Evolutionary conservation across 345 rosid genomes (phyloP).

Genomic region (Boechera stricta): DNA sequence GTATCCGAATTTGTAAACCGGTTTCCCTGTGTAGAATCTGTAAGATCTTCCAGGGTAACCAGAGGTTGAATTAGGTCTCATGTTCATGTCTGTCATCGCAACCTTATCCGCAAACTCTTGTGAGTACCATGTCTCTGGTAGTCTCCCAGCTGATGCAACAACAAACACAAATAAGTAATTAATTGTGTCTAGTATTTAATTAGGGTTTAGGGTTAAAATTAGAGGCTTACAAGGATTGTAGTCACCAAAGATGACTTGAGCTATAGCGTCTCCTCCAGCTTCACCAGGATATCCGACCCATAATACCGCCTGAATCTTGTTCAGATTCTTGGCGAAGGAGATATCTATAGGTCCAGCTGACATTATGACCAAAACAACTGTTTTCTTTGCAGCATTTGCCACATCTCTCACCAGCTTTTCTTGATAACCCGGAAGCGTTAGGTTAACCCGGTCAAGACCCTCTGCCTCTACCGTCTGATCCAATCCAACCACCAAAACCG

Average conservation of each 20-base stretch:
- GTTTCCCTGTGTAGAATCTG: conserved; percentile 61
- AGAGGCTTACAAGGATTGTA: conserved; percentile 61
- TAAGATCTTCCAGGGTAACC: conserved; percentile 67
- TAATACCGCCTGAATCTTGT: conserved; percentile 48
- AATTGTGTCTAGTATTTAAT: neutral
- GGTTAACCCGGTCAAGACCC: conserved; percentile 54
- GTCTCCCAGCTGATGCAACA: conserved; percentile 55
- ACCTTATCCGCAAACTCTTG: conserved; percentile 46
- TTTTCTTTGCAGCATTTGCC: conserved; percentile 53
- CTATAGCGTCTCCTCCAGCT: conserved; percentile 71
- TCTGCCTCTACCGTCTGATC: conserved; percentile 62
- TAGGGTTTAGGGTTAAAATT: conserved; percentile 3
- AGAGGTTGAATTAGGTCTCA: conserved; percentile 50
- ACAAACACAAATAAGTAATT: conserved; percentile 19
- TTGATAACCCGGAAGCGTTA: conserved; percentile 65
- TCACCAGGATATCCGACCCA: conserved; percentile 86
- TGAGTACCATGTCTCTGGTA: conserved; percentile 62
- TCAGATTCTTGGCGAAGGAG: conserved; percentile 49
- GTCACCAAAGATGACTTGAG: conserved; percentile 65
- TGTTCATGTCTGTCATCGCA: conserved; percentile 62
- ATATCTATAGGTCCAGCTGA: conserved; percentile 65
- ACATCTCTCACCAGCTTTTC: conserved; percentile 55
- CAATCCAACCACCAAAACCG: conserved; percentile 54
- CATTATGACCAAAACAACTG: conserved; percentile 67
- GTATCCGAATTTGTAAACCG: conserved; percentile 58